phyloP scores from a whole-genome alignment of 2,329 filamentous ascomycete species.

The Emmonsiellopsis sp. region DNA sequence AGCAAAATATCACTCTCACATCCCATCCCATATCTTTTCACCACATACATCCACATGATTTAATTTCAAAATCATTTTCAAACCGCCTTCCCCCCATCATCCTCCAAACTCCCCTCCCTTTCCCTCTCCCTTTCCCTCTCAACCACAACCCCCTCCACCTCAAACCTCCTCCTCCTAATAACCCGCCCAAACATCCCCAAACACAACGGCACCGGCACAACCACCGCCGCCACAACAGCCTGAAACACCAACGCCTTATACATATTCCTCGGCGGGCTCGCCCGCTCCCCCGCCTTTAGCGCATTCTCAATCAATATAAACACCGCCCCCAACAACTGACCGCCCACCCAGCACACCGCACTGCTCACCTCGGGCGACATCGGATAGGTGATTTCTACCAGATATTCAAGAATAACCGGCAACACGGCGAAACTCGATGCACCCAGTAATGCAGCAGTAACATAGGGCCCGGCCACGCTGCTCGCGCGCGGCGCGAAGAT shows the following conservation, averaged over 20 bases:
- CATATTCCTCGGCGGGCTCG: constrained; percentile 62
- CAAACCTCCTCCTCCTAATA: constrained; percentile 30
- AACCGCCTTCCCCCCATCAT: background rate
- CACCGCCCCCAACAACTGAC: constrained; percentile 73
- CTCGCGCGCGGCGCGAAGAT: constrained; percentile 65
- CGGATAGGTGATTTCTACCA: constrained; percentile 81
- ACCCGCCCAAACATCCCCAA: constrained; percentile 60
- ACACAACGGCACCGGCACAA: constrained; percentile 58
- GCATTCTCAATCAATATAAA: constrained; percentile 80
- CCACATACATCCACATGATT: background rate
- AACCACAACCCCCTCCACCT: constrained; percentile 24
- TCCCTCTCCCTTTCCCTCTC: background rate
- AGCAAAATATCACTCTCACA: background rate
- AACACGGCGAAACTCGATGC: constrained; percentile 72
- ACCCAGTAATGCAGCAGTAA: constrained; percentile 67
- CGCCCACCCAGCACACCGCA: constrained; percentile 75
- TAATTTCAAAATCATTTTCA: background rate
- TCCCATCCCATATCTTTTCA: background rate
- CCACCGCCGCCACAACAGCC: constrained; percentile 58
- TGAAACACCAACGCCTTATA: constrained; percentile 67
- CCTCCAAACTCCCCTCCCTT: background rate
- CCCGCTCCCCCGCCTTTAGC: constrained; percentile 45
- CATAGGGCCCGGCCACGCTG: constrained; percentile 52
- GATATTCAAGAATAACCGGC: constrained; percentile 75
- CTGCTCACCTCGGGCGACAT: constrained; percentile 77